These are phyloP conservation scores for Ustilago trichophora DNA, from an alignment of 1,284 basidiomycete species.

Conservation along the genomic window DNA sequence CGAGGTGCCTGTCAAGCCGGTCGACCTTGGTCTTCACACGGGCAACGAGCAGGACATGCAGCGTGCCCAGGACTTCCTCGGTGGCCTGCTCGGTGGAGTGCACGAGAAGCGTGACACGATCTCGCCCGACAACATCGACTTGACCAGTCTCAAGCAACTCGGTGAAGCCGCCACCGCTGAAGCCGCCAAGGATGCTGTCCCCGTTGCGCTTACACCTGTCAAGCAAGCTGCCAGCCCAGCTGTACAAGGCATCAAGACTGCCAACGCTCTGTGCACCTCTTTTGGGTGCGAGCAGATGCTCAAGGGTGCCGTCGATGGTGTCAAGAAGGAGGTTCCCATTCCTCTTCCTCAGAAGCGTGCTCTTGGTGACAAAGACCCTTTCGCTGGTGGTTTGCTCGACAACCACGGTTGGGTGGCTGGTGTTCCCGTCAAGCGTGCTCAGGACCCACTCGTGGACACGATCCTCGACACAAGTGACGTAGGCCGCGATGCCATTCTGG, in stretches of 20 bases:
- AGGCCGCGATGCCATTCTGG: conserved; percentile 17
- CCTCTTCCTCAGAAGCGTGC: conserved; percentile 9
- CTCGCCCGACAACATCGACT: conserved; percentile 30
- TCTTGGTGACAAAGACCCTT: conserved; percentile 26
- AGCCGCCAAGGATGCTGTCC: conserved; percentile 12
- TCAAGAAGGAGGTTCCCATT: conserved; percentile 10
- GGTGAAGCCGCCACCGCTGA: background rate
- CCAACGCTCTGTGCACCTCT: conserved; percentile 18
- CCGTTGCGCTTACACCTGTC: conserved; percentile 13
- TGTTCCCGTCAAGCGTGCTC: conserved; percentile 21
- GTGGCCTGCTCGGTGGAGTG: conserved; percentile 8
- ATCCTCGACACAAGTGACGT: conserved; percentile 28
- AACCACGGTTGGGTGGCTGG: conserved; percentile 8
- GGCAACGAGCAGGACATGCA: conserved; percentile 32
- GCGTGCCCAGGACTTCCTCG: conserved; percentile 8
- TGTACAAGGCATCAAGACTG: conserved; percentile 29
- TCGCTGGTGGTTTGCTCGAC: conserved; percentile 22
- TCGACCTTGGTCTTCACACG: conserved; percentile 17
- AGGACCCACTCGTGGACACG: conserved; percentile 10
- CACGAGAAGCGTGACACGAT: conserved; percentile 32
- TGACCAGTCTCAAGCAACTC: conserved; percentile 17
- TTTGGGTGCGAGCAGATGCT: conserved; percentile 17
- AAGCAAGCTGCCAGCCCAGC: conserved; percentile 29
- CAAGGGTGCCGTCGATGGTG: conserved; percentile 4
- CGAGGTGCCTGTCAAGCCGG: background rate